Conservation (phyloP, 176 grass and related monocot species). For the Bolboschoenus planiculmis region DNA sequence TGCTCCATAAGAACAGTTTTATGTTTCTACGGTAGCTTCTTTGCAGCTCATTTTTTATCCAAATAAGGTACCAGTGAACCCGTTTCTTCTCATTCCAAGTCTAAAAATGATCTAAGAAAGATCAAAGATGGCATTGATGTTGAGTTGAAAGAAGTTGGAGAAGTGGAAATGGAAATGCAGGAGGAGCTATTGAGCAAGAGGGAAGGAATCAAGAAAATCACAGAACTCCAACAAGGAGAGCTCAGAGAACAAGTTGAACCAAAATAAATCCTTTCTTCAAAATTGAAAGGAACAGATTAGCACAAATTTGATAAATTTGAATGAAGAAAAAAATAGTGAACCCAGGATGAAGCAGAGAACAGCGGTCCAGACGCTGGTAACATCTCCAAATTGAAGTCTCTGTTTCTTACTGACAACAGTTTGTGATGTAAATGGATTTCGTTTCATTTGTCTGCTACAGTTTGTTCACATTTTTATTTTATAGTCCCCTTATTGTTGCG, state of each 20-base stretch:
- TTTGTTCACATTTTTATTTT: background rate
- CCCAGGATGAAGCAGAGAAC: background rate
- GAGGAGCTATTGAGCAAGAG: background rate
- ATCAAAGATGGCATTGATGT: background rate
- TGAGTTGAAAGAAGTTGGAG: background rate
- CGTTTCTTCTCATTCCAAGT: background rate
- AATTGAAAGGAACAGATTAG: background rate
- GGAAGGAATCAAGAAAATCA: background rate
- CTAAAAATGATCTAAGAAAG: background rate
- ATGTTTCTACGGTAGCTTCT: background rate
- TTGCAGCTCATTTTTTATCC: background rate
- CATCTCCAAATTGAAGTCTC: background rate
- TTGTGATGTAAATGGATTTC: background rate
- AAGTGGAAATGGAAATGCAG: conserved; percentile 30
- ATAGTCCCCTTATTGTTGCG: background rate
- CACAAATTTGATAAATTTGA: background rate
- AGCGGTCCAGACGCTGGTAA: no score
- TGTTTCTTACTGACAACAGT: background rate
- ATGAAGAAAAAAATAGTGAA: background rate
- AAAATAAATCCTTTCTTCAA: background rate
- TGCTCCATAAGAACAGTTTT: conserved; percentile 13
- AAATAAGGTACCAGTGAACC: background rate
- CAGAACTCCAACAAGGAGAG: background rate
- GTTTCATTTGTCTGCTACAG: background rate
- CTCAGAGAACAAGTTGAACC: background rate